Percentiles rank a stretch among this genome's conserved stretches.
Conservation (phyloP, 257 asterid genomes). For the Datura wrightii region DNA sequence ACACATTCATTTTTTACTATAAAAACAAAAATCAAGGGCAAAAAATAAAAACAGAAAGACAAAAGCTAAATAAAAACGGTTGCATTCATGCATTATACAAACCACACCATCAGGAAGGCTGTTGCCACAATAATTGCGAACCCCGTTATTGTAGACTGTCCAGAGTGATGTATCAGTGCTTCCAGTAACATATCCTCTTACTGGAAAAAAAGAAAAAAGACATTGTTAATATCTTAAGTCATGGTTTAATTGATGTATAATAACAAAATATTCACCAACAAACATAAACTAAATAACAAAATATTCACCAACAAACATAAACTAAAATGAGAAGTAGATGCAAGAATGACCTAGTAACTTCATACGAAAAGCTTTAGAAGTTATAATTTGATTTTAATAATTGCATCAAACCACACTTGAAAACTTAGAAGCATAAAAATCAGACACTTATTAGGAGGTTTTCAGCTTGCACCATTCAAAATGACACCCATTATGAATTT, state of each 20-base stretch:
- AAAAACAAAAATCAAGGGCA: conserved; percentile 16
- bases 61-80: background rate
- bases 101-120: conserved; percentile 86
- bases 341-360: conserved; percentile 1
- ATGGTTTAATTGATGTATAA: conserved; percentile 24
- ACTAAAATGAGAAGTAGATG: background rate
- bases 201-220: conserved; percentile 46
- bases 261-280: conserved; percentile 19
- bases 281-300: conserved; percentile 13
- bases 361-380: background rate
- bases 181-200: conserved; percentile 95
- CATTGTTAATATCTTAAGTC: conserved; percentile 17
- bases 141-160: conserved; percentile 89
- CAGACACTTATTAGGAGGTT: background rate
- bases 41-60: background rate
- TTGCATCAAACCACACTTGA: background rate
- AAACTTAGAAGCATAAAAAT: background rate
- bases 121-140: conserved; percentile 87
- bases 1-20: conserved; percentile 21
- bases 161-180: conserved; percentile 97
- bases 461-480: background rate
- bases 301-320: conserved; percentile 1
- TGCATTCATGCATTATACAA: conserved; percentile 34
- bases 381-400: background rate
- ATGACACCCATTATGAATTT: background rate